phyloP scores from a whole-genome alignment of 108 stramenopile genomes.

The Pseudonitzschia delicatissima region DNA sequence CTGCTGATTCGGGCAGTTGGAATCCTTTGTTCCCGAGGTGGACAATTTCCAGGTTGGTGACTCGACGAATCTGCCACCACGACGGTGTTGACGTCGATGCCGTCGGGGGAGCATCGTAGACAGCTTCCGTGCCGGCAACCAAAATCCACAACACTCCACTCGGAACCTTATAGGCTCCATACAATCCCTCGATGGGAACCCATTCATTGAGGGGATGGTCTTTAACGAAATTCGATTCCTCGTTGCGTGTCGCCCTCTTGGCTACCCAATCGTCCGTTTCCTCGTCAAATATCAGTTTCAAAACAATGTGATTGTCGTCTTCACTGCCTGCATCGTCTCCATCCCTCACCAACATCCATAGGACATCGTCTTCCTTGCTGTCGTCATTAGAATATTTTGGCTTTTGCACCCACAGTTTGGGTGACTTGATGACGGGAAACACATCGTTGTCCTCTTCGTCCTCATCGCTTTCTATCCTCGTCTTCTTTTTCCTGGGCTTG shows the following conservation, averaged over 20 bases:
- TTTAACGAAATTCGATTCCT: not conserved
- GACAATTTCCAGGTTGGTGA: constrained; percentile 58
- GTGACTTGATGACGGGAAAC: not conserved
- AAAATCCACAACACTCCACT: constrained; percentile 67
- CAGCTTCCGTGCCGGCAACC: constrained; percentile 47
- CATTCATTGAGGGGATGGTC: constrained; percentile 19
- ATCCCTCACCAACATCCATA: constrained; percentile 19
- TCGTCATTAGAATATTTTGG: constrained; percentile 5
- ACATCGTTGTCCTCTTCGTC: not conserved
- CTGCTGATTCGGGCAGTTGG: not conserved
- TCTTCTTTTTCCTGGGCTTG: not conserved
- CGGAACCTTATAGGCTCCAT: constrained; percentile 67
- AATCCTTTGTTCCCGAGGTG: constrained; percentile 34
- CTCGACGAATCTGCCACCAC: constrained; percentile 55
- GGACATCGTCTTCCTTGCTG: not conserved
- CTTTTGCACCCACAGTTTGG: constrained; percentile 17
- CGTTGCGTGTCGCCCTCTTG: not conserved
- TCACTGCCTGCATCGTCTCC: not conserved
- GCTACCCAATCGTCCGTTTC: constrained; percentile 11
- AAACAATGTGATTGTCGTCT: not conserved
- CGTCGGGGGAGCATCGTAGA: constrained; percentile 51
- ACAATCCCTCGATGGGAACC: constrained; percentile 74
- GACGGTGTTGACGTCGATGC: not conserved
- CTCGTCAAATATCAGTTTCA: constrained; percentile 12
- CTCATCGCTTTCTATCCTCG: not conserved